phyloP scores from a whole-genome alignment of 2,329 filamentous ascomycete species.

The Neonectria neomacrospora region DNA sequence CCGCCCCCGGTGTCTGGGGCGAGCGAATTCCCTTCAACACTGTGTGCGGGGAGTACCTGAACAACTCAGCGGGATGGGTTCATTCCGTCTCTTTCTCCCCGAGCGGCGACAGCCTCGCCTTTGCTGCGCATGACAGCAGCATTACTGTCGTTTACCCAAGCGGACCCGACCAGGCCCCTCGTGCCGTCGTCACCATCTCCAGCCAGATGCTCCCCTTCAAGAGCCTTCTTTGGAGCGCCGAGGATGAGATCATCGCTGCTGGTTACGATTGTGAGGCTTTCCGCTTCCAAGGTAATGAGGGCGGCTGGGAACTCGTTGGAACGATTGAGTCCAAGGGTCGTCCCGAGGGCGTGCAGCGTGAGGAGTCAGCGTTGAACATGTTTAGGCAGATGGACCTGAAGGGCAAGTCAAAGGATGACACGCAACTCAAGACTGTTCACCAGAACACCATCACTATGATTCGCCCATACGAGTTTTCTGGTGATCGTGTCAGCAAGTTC shows the following conservation, averaged over 20 bases:
- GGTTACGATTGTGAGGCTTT: conserved; percentile 93
- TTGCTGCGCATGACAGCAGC: conserved; percentile 94
- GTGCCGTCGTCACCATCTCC: conserved; percentile 88
- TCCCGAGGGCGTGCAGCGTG: conserved; percentile 70
- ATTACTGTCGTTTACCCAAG: conserved; percentile 96
- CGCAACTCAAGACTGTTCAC: conserved; percentile 92
- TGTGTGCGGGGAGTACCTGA: conserved; percentile 94
- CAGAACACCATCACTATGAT: conserved; percentile 95
- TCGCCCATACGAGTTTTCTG: conserved; percentile 76
- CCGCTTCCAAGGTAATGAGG: conserved; percentile 81
- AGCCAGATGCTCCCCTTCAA: conserved; percentile 93
- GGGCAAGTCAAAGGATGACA: conserved; percentile 91
- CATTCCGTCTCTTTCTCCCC: conserved; percentile 95
- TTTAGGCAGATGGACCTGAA: conserved; percentile 99
- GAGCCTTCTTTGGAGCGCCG: conserved; percentile 90
- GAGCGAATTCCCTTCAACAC: conserved; percentile 98
- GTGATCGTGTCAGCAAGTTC: conserved; percentile 77
- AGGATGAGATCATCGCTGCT: conserved; percentile 93
- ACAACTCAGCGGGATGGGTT: conserved; percentile 97
- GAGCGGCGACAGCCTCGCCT: conserved; percentile 91
- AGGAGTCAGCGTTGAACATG: conserved; percentile 97
- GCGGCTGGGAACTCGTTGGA: conserved; percentile 86
- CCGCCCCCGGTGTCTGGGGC: conserved; percentile 90
- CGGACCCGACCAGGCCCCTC: conserved; percentile 88
- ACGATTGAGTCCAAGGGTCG: conserved; percentile 80